Conservation (phyloP, 441 rosid species). For the Populus hybrid region DNA sequence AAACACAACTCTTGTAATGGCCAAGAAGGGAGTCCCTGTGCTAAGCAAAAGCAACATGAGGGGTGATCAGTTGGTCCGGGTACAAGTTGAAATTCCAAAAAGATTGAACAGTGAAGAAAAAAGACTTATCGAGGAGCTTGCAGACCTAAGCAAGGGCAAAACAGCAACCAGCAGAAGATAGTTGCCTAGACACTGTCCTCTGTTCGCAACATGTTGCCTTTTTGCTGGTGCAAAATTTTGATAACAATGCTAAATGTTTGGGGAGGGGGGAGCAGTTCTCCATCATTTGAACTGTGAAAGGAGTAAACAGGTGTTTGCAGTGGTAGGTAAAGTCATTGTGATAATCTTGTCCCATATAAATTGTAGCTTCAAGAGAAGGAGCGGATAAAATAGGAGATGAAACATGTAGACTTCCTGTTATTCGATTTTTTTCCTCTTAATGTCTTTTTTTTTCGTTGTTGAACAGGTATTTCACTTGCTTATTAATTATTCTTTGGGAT, state of each 20-base stretch:
- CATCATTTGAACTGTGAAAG: slow-evolving; percentile 4
- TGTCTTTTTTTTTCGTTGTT: too few relatives aligned
- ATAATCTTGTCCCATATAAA: background rate
- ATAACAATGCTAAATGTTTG: background rate
- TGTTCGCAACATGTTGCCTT: background rate
- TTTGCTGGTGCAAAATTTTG: slow-evolving; percentile 2
- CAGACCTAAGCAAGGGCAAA: slow-evolving; percentile 83
- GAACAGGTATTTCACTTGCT: too few relatives aligned
- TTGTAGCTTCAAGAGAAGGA: too few relatives aligned
- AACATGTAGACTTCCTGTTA: too few relatives aligned
- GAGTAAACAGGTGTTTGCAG: slow-evolving; percentile 11
- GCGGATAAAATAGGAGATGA: too few relatives aligned
- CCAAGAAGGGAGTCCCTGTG: slow-evolving; percentile 86
- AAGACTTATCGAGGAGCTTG: slow-evolving; percentile 84
- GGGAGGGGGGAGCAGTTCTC: slow-evolving; percentile 3
- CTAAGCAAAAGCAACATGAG: slow-evolving; percentile 84
- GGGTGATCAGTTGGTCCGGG: slow-evolving; percentile 94
- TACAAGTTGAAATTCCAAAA: slow-evolving; percentile 95
- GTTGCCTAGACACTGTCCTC: slow-evolving; percentile 10
- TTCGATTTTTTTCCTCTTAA: too few relatives aligned
- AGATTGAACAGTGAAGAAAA: slow-evolving; percentile 79
- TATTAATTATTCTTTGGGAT: too few relatives aligned
- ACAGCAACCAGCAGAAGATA: slow-evolving; percentile 73
- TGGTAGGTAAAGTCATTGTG: slow-evolving; percentile 4
- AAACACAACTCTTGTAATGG: slow-evolving; percentile 86